Percentiles rank a stretch among this genome's conserved stretches.
These are phyloP conservation scores for Penicillium diatomitis DNA, from an alignment of 495 filamentous ascomycete genomes.

Conservation along the genomic window DNA sequence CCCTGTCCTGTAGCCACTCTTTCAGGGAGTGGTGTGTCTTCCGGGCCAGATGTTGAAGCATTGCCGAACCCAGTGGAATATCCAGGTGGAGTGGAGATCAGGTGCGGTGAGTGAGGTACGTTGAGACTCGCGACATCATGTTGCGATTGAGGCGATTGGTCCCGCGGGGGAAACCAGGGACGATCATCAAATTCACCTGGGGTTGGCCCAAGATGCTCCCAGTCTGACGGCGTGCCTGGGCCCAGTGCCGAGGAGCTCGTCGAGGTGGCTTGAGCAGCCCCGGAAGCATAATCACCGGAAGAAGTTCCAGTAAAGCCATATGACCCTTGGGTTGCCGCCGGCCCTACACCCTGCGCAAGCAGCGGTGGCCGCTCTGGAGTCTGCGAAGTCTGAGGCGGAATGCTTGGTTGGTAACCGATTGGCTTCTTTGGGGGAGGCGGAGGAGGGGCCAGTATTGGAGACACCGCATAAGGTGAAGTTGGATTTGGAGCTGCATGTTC, in stretches of 20 bases:
- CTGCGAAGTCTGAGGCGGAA: slow-evolving; percentile 11
- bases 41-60: not conserved
- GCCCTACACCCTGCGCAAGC: slow-evolving; percentile 12
- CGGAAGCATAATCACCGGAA: not conserved
- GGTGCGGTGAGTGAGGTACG: slow-evolving; percentile 1
- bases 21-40: not conserved
- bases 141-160: slow-evolving; percentile 2
- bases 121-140: not conserved
- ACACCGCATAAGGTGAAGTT: slow-evolving; percentile 5
- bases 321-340: slow-evolving; percentile 11
- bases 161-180: slow-evolving; percentile 18
- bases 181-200: slow-evolving; percentile 27
- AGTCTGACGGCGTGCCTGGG: slow-evolving; percentile 47
- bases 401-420: slow-evolving; percentile 17
- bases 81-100: slow-evolving; percentile 5
- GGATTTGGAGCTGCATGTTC: slow-evolving; percentile 14
- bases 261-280: slow-evolving; percentile 9
- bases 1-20: slow-evolving; percentile 6
- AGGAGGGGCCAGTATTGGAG: slow-evolving; percentile 22
- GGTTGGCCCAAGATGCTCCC: slow-evolving; percentile 45
- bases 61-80: slow-evolving; percentile 5
- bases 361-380: slow-evolving; percentile 8
- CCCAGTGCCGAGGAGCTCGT: slow-evolving; percentile 39
- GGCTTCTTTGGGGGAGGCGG: slow-evolving; percentile 34
- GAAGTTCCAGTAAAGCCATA: slow-evolving; percentile 7